A percentile compares a stretch with the other conserved stretches of the same genome.
phyloP scores from a whole-genome alignment of 805 yeast genomes.

The Ogataea ramenticola region DNA sequence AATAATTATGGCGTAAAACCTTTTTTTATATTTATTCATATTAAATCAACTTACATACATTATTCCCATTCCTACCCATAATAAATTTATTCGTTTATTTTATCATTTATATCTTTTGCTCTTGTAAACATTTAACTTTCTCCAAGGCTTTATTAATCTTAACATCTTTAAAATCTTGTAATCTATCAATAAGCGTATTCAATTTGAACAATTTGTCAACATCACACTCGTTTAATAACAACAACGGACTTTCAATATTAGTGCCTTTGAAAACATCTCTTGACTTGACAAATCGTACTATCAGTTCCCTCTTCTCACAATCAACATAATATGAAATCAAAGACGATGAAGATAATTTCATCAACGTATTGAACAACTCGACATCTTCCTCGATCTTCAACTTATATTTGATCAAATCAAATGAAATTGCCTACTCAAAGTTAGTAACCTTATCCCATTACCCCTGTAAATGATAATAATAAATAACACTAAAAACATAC shows the following conservation, averaged over 20 bases:
- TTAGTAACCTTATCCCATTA: background rate
- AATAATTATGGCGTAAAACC: too few relatives aligned
- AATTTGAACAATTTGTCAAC: background rate
- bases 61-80: too few relatives aligned
- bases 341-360: background rate
- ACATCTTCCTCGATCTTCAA: background rate
- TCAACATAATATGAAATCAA: background rate
- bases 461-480: too few relatives aligned
- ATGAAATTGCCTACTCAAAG: conserved; percentile 3
- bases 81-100: too few relatives aligned
- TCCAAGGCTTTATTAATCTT: background rate
- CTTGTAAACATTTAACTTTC: background rate
- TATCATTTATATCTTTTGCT: too few relatives aligned
- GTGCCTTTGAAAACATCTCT: background rate
- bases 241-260: background rate
- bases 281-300: background rate
- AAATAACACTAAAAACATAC: too few relatives aligned
- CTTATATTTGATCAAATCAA: conserved; percentile 2
- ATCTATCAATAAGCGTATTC: background rate
- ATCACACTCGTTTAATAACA: background rate
- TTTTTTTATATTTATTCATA: too few relatives aligned
- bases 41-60: too few relatives aligned
- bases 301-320: background rate
- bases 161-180: background rate
- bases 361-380: background rate